Conservation (phyloP, 2,329 filamentous ascomycete genomes). For the Diaporthe aspalathi region DNA sequence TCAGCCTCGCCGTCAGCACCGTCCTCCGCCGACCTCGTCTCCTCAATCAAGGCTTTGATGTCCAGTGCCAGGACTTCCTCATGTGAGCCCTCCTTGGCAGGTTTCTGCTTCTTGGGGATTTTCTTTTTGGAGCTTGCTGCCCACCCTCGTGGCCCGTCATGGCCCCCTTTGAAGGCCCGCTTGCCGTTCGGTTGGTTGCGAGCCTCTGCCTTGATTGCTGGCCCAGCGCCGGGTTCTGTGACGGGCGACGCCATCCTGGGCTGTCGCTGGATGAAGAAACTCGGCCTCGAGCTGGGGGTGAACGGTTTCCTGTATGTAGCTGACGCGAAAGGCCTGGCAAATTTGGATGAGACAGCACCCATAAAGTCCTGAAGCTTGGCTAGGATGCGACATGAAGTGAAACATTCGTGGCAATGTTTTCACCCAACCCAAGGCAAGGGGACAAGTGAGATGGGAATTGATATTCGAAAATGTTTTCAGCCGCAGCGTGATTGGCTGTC, state of each 20-base stretch:
- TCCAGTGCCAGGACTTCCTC: slow-evolving; percentile 77
- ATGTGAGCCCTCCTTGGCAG: slow-evolving; percentile 65
- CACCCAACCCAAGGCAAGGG: too few species aligned
- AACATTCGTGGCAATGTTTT: background rate
- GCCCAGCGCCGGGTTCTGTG: slow-evolving; percentile 14
- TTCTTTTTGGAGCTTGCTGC: slow-evolving; percentile 58
- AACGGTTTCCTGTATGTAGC: slow-evolving; percentile 6
- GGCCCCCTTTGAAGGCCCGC: slow-evolving; percentile 26
- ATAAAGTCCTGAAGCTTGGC: background rate
- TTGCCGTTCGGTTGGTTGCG: slow-evolving; percentile 24
- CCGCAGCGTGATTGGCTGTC: slow-evolving; percentile 26
- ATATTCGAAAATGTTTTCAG: slow-evolving; percentile 39
- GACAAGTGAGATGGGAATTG: slow-evolving; percentile 26
- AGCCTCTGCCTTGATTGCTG: slow-evolving; percentile 12
- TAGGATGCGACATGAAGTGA: background rate
- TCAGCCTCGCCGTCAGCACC: slow-evolving; percentile 46
- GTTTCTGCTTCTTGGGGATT: slow-evolving; percentile 68
- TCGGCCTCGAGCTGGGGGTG: background rate
- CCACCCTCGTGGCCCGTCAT: slow-evolving; percentile 16
- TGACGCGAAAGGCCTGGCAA: slow-evolving; percentile 26
- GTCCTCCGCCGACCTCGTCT: slow-evolving; percentile 50
- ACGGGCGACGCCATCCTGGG: slow-evolving; percentile 23
- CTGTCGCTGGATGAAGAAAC: background rate
- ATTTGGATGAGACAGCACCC: background rate
- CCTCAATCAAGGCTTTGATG: slow-evolving; percentile 65